A percentile compares a stretch with the other conserved stretches of the same genome.
Conservation (phyloP, 1,284 basidiomycete genomes). For the Blastosporella zonata region DNA sequence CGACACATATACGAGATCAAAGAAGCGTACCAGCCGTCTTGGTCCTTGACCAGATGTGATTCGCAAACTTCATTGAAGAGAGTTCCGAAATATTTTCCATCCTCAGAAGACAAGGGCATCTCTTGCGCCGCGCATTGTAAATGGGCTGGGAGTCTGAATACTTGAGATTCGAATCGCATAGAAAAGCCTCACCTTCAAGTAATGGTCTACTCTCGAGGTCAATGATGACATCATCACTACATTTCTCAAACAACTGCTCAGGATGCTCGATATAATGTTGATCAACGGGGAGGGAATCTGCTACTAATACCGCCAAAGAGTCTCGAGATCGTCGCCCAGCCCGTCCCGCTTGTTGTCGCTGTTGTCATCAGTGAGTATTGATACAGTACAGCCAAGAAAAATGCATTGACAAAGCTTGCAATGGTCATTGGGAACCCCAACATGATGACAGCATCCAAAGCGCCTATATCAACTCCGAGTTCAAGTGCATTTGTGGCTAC, state of each 20-base stretch:
- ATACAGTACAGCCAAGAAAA: neutral
- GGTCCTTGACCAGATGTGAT: slow-evolving; percentile 53
- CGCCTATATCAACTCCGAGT: slow-evolving; percentile 89
- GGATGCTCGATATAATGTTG: slow-evolving; percentile 77
- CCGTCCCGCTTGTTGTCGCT: slow-evolving; percentile 88
- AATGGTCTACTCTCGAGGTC: slow-evolving; percentile 77
- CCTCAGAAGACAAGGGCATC: slow-evolving; percentile 74
- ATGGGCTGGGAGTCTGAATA: slow-evolving; percentile 48
- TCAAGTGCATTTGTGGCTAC: slow-evolving; percentile 92
- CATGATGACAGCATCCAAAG: slow-evolving; percentile 86
- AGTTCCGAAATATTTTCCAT: slow-evolving; percentile 74
- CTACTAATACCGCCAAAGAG: slow-evolving; percentile 77
- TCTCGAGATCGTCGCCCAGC: slow-evolving; percentile 84
- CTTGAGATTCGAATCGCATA: neutral
- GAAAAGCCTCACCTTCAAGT: slow-evolving; percentile 49
- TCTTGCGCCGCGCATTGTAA: slow-evolving; percentile 87
- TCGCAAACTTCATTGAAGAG: slow-evolving; percentile 55
- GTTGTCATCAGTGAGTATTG: slow-evolving; percentile 6
- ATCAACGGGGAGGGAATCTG: slow-evolving; percentile 73
- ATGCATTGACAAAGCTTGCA: slow-evolving; percentile 65
- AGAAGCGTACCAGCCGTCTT: slow-evolving; percentile 64
- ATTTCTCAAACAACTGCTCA: slow-evolving; percentile 62
- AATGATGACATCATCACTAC: slow-evolving; percentile 64
- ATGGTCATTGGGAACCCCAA: slow-evolving; percentile 82
- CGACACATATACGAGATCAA: neutral